Conservation (phyloP, 2,329 filamentous ascomycete genomes). For the Diaporthe citrichinensis region DNA sequence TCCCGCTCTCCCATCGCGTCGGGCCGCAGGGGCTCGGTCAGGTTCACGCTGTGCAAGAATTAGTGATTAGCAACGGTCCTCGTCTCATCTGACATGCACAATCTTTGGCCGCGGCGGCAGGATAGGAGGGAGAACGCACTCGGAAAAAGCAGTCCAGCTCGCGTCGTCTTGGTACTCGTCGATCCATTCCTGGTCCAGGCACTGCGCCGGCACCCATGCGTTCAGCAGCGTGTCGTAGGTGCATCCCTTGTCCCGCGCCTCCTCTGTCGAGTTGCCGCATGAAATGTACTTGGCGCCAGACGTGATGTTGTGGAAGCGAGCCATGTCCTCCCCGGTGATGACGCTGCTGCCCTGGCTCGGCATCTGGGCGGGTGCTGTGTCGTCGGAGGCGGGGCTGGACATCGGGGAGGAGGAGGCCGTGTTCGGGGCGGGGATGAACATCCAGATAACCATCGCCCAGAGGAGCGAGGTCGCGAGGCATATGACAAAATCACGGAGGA, state of each 20-base stretch:
- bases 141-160: constrained; percentile 45
- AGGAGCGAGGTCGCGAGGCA: constrained; percentile 27
- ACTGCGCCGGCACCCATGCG: constrained; percentile 39
- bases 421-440: background rate
- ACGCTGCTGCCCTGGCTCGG: constrained; percentile 16
- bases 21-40: constrained; percentile 43
- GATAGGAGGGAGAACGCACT: constrained; percentile 30
- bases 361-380: constrained; percentile 1
- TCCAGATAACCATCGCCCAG: constrained; percentile 30
- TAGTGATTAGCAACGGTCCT: background rate
- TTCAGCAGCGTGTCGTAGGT: constrained; percentile 41
- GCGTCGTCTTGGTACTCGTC: constrained; percentile 47
- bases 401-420: background rate
- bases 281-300: constrained; percentile 24
- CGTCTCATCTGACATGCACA: too few relatives aligned
- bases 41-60: constrained; percentile 30
- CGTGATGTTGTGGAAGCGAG: constrained; percentile 32
- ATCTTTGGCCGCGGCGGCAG: background rate
- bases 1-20: constrained; percentile 45
- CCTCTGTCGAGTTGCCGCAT: constrained; percentile 40
- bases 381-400: background rate
- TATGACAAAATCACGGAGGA: constrained; percentile 28
- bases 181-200: constrained; percentile 49
- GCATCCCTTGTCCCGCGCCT: constrained; percentile 40
- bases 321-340: background rate